Conservation (phyloP, 1,139 yeast species). For the Tardiomyces depauwii region DNA sequence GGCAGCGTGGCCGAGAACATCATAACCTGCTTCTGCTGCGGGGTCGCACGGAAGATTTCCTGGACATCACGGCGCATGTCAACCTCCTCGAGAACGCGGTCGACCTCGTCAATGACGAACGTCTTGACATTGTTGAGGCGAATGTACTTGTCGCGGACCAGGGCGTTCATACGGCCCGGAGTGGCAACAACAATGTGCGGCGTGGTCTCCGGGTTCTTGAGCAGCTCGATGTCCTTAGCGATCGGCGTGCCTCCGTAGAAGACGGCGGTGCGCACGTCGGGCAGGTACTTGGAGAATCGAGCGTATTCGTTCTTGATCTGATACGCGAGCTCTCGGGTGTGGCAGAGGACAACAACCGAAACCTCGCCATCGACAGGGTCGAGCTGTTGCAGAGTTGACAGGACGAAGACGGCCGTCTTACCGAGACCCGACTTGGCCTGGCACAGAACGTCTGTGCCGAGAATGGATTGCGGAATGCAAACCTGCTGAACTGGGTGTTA, state of each 20-base stretch:
- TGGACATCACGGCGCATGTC: slow-evolving; percentile 99
- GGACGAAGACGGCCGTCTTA: slow-evolving; percentile 95
- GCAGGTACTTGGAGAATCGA: slow-evolving; percentile 97
- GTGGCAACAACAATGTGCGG: slow-evolving; percentile 98
- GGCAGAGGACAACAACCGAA: slow-evolving; percentile 88
- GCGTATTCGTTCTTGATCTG: slow-evolving; percentile 97
- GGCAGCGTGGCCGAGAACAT: slow-evolving; percentile 97
- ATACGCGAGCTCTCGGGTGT: slow-evolving; percentile 97
- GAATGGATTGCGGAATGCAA: slow-evolving; percentile 95
- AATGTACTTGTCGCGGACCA: slow-evolving; percentile 82
- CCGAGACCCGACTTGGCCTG: slow-evolving; percentile 99
- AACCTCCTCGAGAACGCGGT: slow-evolving; percentile 76
- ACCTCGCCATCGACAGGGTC: slow-evolving; percentile 98
- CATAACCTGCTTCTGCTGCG: slow-evolving; percentile 98
- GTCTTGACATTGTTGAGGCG: slow-evolving; percentile 86
- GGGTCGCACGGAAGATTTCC: slow-evolving; percentile 95
- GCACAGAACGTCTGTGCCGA: slow-evolving; percentile 95
- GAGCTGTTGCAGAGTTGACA: slow-evolving; percentile 91
- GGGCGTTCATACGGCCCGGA: slow-evolving; percentile 94
- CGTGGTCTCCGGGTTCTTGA: slow-evolving; percentile 86
- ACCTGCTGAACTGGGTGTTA: slow-evolving; percentile 74
- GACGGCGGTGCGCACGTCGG: slow-evolving; percentile 93
- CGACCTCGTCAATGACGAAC: slow-evolving; percentile 97
- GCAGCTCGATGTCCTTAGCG: slow-evolving; percentile 72
- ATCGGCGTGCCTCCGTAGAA: slow-evolving; percentile 95